Conservation (phyloP, 2,329 filamentous ascomycete species). For the Ilyonectria robusta region DNA sequence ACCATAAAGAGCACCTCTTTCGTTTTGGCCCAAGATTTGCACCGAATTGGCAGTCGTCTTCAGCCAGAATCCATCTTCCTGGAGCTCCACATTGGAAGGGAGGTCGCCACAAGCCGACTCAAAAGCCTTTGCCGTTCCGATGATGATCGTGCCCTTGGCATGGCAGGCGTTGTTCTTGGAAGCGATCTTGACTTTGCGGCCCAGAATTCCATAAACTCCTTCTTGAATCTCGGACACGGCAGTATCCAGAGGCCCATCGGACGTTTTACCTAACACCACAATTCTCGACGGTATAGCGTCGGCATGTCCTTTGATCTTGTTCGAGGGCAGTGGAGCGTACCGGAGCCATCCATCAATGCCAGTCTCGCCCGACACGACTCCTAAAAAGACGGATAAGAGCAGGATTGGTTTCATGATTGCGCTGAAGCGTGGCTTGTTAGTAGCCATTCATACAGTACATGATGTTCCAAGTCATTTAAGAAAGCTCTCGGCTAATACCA, state of each 20-base stretch:
- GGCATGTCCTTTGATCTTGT: slow-evolving; percentile 48
- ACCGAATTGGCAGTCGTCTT: slow-evolving; percentile 61
- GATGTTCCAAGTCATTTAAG: background rate
- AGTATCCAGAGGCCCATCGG: slow-evolving; percentile 69
- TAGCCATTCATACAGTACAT: background rate
- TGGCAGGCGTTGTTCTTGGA: slow-evolving; percentile 12
- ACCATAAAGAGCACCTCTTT: slow-evolving; percentile 78
- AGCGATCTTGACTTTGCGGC: slow-evolving; percentile 58
- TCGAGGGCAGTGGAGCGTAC: slow-evolving; percentile 67
- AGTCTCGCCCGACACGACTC: slow-evolving; percentile 59
- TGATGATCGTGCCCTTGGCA: slow-evolving; percentile 24
- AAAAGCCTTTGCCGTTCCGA: slow-evolving; percentile 28
- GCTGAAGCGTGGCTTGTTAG: background rate
- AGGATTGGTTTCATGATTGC: background rate
- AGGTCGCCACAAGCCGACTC: slow-evolving; percentile 27
- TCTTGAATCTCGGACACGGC: slow-evolving; percentile 72
- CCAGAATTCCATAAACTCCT: slow-evolving; percentile 71
- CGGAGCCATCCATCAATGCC: slow-evolving; percentile 75
- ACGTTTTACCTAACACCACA: slow-evolving; percentile 67
- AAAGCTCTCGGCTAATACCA: background rate
- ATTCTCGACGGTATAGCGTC: slow-evolving; percentile 63
- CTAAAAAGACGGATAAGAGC: background rate
- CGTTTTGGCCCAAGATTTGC: slow-evolving; percentile 74
- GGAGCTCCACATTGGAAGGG: slow-evolving; percentile 52
- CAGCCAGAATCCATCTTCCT: slow-evolving; percentile 74